Conservation (phyloP, 768 basidiomycete genomes). For the Sporobolomyces pararoseus region DNA sequence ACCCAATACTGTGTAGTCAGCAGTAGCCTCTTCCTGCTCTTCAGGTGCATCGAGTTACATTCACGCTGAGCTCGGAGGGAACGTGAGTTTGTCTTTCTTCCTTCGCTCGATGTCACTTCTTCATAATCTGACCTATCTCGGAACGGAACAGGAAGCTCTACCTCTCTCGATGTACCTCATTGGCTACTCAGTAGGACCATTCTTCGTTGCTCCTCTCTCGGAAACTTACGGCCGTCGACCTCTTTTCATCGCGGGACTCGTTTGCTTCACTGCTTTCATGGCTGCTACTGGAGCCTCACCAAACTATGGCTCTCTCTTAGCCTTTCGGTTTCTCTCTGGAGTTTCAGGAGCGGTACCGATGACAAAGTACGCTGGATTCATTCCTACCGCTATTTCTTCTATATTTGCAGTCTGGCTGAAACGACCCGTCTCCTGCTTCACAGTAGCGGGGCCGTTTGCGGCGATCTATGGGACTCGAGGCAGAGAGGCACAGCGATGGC, state of each 20-base stretch:
- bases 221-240: conserved; percentile 27
- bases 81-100: not conserved
- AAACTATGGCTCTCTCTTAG: conserved; percentile 12
- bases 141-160: not conserved
- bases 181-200: conserved; percentile 27
- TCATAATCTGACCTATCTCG: not conserved
- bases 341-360: conserved; percentile 22
- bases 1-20: not conserved
- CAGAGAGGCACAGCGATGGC: conserved; percentile 26
- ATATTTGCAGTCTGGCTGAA: not conserved
- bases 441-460: conserved; percentile 30
- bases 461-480: conserved; percentile 25
- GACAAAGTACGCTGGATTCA: conserved; percentile 30
- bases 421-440: not conserved
- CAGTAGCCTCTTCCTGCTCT: conserved; percentile 3
- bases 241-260: conserved; percentile 9
- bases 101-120: not conserved
- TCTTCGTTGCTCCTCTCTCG: conserved; percentile 5
- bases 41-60: conserved; percentile 26
- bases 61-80: conserved; percentile 5
- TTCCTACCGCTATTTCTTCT: too few relatives aligned
- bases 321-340: conserved; percentile 26
- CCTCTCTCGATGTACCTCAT: conserved; percentile 20
- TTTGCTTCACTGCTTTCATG: conserved; percentile 20
- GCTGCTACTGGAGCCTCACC: conserved; percentile 19